These are phyloP conservation scores for Hymenoscyphus albidus DNA, from an alignment of 2,329 filamentous ascomycete species.

Conservation along the genomic window DNA sequence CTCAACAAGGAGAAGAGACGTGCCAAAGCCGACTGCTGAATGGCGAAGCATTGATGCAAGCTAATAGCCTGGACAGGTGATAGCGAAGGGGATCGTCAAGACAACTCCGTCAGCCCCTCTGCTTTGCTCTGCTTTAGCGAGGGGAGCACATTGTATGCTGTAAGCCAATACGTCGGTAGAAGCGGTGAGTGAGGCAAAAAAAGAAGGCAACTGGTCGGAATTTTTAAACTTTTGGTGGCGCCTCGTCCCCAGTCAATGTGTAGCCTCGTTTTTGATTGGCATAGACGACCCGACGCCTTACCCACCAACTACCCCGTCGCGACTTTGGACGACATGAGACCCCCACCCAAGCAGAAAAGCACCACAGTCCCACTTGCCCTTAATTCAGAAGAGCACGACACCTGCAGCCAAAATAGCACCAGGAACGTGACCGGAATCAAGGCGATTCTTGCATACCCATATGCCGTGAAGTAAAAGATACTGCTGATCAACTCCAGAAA, in stretches of 20 bases:
- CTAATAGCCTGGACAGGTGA: background rate
- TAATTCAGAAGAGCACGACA: background rate
- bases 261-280: constrained; percentile 10
- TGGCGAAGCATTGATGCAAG: background rate
- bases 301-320: background rate
- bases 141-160: background rate
- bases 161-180: background rate
- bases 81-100: background rate
- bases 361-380: constrained; percentile 1
- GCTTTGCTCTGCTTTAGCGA: background rate
- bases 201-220: constrained; percentile 4
- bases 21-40: background rate
- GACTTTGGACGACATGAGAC: background rate
- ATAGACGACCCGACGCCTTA: background rate
- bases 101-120: background rate
- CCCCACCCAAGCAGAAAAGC: background rate
- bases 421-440: background rate
- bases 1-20: background rate
- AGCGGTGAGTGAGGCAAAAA: constrained; percentile 11
- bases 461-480: background rate
- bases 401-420: background rate
- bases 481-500: constrained; percentile 2
- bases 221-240: background rate
- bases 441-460: background rate
- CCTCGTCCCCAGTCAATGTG: background rate